phyloP scores from a whole-genome alignment of 495 filamentous ascomycete species.

The Tuber magnatum region DNA sequence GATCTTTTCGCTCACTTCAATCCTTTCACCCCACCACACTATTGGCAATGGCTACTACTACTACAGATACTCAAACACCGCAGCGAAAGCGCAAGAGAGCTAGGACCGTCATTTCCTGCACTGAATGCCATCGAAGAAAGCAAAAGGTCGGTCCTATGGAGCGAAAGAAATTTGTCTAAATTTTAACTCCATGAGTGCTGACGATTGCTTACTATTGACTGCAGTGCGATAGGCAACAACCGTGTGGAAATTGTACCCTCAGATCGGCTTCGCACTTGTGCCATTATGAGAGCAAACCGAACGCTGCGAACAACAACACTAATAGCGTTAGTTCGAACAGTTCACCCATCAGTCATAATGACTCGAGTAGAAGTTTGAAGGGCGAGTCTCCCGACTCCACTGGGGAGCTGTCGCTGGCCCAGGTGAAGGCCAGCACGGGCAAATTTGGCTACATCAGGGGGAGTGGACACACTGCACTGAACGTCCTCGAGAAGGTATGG shows the following conservation, averaged over 20 bases:
- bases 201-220: constrained; percentile 5
- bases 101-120: constrained; percentile 56
- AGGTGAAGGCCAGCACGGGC: constrained; percentile 27
- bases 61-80: constrained; percentile 12
- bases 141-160: constrained; percentile 49
- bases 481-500: constrained; percentile 39
- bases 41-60: constrained; percentile 18
- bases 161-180: background rate
- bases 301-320: constrained; percentile 16
- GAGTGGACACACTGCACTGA: constrained; percentile 29
- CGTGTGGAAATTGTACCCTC: constrained; percentile 55
- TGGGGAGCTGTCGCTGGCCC: constrained; percentile 19
- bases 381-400: constrained; percentile 25
- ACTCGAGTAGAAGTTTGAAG: constrained; percentile 16
- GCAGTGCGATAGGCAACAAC: constrained; percentile 54
- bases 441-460: constrained; percentile 37
- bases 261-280: constrained; percentile 39
- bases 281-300: constrained; percentile 39
- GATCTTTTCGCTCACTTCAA: constrained; percentile 3
- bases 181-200: background rate
- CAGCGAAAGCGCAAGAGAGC: constrained; percentile 49
- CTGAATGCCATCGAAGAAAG: constrained; percentile 58
- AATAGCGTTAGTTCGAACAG: background rate
- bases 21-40: background rate
- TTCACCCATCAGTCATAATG: constrained; percentile 11